Conservation (phyloP, 2,329 filamentous ascomycete genomes). For the Penicillium sp. region DNA sequence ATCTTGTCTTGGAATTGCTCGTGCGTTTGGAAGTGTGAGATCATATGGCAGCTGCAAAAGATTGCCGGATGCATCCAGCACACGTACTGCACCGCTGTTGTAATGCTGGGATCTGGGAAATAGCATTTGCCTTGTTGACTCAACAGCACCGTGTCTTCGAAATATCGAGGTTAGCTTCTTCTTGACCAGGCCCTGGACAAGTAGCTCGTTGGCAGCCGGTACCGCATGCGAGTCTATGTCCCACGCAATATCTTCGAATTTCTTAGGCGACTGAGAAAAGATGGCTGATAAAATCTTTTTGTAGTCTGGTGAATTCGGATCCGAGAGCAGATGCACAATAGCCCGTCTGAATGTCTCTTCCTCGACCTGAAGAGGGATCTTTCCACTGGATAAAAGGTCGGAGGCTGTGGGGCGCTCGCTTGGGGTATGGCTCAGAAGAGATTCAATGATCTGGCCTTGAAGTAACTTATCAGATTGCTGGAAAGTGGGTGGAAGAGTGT, state of each 20-base stretch:
- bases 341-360: slow-evolving; percentile 85
- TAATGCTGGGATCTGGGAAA: slow-evolving; percentile 85
- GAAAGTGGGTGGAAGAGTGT: slow-evolving; percentile 72
- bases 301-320: slow-evolving; percentile 83
- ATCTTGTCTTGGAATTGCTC: slow-evolving; percentile 69
- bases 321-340: slow-evolving; percentile 70
- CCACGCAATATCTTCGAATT: slow-evolving; percentile 78
- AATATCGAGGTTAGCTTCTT: slow-evolving; percentile 76
- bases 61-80: slow-evolving; percentile 82
- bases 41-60: slow-evolving; percentile 93
- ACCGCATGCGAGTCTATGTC: slow-evolving; percentile 63
- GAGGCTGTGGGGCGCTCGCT: slow-evolving; percentile 77
- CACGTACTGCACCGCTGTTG: slow-evolving; percentile 67
- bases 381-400: slow-evolving; percentile 80
- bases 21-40: slow-evolving; percentile 82
- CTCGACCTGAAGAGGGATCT: slow-evolving; percentile 87
- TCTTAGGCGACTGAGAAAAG: slow-evolving; percentile 73
- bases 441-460: slow-evolving; percentile 75
- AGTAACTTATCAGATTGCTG: slow-evolving; percentile 63
- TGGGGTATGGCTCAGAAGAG: slow-evolving; percentile 77
- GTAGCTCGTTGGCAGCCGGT: slow-evolving; percentile 52
- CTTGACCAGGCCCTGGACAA: slow-evolving; percentile 72
- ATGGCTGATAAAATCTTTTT: slow-evolving; percentile 83
- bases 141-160: slow-evolving; percentile 82
- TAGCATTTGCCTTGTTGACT: slow-evolving; percentile 70